These are phyloP conservation scores for Ascosphaera pollenicola DNA, from an alignment of 2,329 filamentous ascomycete genomes.

Conservation along the genomic window DNA sequence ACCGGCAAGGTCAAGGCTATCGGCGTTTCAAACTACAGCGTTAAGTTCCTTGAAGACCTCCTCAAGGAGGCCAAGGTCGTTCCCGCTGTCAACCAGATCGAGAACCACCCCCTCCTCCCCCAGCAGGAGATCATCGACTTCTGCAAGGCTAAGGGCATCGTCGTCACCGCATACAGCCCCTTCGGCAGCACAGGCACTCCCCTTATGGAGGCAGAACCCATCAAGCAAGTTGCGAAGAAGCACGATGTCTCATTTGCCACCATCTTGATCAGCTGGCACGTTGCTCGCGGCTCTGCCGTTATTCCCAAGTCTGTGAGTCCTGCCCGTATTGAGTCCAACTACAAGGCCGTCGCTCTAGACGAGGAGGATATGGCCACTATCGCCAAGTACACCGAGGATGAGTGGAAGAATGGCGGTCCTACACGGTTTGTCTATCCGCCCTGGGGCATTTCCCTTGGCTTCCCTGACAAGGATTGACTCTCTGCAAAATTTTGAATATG, in stretches of 20 bases:
- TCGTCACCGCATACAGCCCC: conserved; percentile 28
- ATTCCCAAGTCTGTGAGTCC: conserved; percentile 11
- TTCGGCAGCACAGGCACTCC: conserved; percentile 22
- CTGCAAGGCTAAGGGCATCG: conserved; percentile 28
- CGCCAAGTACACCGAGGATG: conserved; percentile 15
- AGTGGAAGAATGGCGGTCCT: conserved; percentile 11
- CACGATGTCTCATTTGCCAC: conserved; percentile 17
- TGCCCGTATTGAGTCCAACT: conserved; percentile 19
- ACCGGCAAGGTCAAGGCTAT: conserved; percentile 34
- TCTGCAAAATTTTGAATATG: neutral
- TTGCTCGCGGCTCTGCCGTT: conserved; percentile 5
- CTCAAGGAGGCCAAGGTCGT: conserved; percentile 37
- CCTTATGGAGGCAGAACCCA: conserved; percentile 19
- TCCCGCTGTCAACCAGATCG: conserved; percentile 60
- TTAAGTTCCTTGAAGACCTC: conserved; percentile 30
- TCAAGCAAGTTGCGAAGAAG: conserved; percentile 20
- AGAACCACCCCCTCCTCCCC: conserved; percentile 50
- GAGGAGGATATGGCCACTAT: conserved; percentile 16
- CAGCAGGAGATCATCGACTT: conserved; percentile 30
- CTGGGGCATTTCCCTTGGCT: conserved; percentile 47
- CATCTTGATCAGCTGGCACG: conserved; percentile 23
- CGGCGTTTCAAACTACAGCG: conserved; percentile 37
- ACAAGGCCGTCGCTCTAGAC: conserved; percentile 18
- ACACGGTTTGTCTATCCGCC: conserved; percentile 41
- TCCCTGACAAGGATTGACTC: conserved; percentile 40